phyloP scores from a whole-genome alignment of 2,329 filamentous ascomycete species.

The Mycocentrospora acerina region DNA sequence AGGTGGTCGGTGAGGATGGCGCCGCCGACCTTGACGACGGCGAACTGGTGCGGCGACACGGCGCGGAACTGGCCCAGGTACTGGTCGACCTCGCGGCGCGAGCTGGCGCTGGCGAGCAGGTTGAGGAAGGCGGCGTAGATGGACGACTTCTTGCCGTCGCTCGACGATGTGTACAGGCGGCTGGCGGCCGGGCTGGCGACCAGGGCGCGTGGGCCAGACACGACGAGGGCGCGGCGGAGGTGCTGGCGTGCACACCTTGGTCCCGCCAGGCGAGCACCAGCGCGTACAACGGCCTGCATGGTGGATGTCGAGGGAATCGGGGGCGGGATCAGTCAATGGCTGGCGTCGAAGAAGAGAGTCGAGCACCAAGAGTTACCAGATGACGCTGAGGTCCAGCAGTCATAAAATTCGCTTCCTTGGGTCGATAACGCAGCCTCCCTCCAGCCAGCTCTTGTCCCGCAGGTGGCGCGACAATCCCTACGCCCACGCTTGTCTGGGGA shows the following conservation, averaged over 20 bases:
- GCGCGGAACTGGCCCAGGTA: constrained; percentile 97
- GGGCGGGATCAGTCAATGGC: constrained; percentile 24
- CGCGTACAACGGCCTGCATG: constrained; percentile 44
- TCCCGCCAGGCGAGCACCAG: constrained; percentile 39
- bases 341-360: constrained; percentile 12
- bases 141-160: constrained; percentile 37
- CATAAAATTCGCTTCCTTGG: constrained; percentile 35
- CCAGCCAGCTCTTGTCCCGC: constrained; percentile 17
- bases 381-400: constrained; percentile 22
- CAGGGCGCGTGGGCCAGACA: constrained; percentile 33
- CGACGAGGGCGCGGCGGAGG: constrained; percentile 30
- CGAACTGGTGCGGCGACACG: constrained; percentile 94
- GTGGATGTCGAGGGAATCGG: constrained; percentile 20
- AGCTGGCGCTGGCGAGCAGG: constrained; percentile 92
- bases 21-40: constrained; percentile 96
- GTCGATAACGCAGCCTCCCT: constrained; percentile 31
- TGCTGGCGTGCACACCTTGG: constrained; percentile 35
- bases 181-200: constrained; percentile 27
- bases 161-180: constrained; percentile 36
- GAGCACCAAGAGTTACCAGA: constrained; percentile 10
- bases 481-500: constrained; percentile 17
- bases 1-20: constrained; percentile 94
- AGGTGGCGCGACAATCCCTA: constrained; percentile 19
- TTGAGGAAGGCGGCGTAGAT: constrained; percentile 74
- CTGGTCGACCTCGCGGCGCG: constrained; percentile 93